Evolutionary conservation across 768 basidiomycete species (phyloP).

Genomic region (Terana coerulea): DNA sequence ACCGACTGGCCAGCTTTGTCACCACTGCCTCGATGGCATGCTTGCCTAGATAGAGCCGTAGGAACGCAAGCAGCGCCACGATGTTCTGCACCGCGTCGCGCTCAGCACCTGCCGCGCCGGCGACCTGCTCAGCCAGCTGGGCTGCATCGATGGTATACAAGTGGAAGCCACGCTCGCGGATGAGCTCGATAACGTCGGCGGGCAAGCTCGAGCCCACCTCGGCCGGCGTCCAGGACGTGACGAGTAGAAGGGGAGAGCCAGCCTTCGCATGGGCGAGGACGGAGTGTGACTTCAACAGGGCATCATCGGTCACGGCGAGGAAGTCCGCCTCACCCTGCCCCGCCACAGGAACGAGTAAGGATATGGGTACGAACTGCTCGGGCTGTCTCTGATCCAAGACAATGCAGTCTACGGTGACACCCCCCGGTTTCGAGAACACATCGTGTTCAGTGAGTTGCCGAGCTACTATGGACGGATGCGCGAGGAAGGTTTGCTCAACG

Average conservation of each 20-base stretch:
- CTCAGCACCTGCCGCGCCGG: conserved; percentile 29
- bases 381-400: conserved; percentile 51
- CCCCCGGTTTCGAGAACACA: conserved; percentile 70
- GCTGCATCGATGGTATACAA: conserved; percentile 61
- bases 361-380: conserved; percentile 45
- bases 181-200: conserved; percentile 39
- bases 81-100: conserved; percentile 49
- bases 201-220: conserved; percentile 74
- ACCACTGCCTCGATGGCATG: conserved; percentile 53
- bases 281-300: conserved; percentile 74
- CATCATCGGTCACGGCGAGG: conserved; percentile 69
- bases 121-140: conserved; percentile 42
- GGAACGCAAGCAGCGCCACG: conserved; percentile 73
- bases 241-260: conserved; percentile 68
- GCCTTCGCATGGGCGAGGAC: conserved; percentile 63
- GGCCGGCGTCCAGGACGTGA: conserved; percentile 69
- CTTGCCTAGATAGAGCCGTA: conserved; percentile 76
- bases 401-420: conserved; percentile 64
- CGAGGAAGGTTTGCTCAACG: conserved; percentile 55
- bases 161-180: conserved; percentile 50
- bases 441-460: conserved; percentile 71
- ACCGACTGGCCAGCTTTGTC: conserved; percentile 43
- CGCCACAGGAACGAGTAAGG: conserved; percentile 57
- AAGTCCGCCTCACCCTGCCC: conserved; percentile 67
- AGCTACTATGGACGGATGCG: conserved; percentile 45